Evolutionary conservation across 2,329 filamentous ascomycete species (phyloP).

Genomic region (Sarocladium strictum): DNA sequence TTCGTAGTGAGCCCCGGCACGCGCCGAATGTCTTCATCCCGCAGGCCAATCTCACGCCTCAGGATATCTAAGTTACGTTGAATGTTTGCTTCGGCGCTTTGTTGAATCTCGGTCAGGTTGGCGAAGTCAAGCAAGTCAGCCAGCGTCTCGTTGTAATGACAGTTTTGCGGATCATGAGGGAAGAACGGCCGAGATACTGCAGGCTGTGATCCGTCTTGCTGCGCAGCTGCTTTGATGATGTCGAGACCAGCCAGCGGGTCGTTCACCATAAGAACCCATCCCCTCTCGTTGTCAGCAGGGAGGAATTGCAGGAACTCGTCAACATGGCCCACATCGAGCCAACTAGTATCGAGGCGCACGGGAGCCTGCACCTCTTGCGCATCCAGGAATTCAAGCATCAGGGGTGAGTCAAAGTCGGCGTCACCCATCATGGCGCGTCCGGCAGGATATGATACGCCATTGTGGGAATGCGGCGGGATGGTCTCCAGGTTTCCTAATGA

Average conservation of each 20-base stretch:
- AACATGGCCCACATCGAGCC: constrained; percentile 21
- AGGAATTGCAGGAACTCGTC: constrained; percentile 26
- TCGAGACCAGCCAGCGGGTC: constrained; percentile 17
- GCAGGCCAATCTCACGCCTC: constrained; percentile 19
- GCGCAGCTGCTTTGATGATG: constrained; percentile 14
- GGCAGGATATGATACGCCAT: constrained; percentile 16
- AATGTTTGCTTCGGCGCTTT: constrained; percentile 14
- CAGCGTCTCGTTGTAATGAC: constrained; percentile 14
- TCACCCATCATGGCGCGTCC: constrained; percentile 18
- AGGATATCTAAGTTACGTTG: constrained; percentile 18
- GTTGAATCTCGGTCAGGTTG: constrained; percentile 13
- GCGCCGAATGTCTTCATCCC: constrained; percentile 17
- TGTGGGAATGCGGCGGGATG: constrained; percentile 25
- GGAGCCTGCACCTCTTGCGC: constrained; percentile 30
- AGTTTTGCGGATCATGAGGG: constrained; percentile 10
- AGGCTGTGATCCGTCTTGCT: constrained; percentile 12
- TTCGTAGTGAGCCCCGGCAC: constrained; percentile 12
- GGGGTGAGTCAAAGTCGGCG: constrained; percentile 8
- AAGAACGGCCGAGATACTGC: constrained; percentile 15
- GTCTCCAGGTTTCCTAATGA: constrained; percentile 30
- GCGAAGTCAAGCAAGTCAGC: constrained; percentile 23
- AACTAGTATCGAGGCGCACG: constrained; percentile 24
- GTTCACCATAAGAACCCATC: constrained; percentile 20
- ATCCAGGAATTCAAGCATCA: constrained; percentile 23
- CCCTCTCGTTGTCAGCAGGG: constrained; percentile 17